phyloP scores from a whole-genome alignment of 345 rosid species.

The Rhodomyrtus tomentosa region DNA sequence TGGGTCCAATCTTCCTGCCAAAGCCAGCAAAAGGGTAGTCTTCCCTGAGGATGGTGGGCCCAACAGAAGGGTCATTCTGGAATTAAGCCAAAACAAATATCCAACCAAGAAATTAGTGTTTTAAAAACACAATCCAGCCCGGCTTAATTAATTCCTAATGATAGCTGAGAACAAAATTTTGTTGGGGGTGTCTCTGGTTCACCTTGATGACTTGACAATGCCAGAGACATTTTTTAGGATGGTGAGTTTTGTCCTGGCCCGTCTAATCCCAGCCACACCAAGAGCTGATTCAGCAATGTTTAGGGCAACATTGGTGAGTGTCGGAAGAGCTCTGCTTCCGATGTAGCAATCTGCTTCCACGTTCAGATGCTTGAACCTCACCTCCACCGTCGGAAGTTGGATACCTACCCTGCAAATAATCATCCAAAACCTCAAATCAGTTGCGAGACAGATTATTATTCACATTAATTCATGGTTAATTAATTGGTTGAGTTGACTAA shows the following conservation, averaged over 20 bases:
- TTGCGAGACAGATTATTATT: neutral
- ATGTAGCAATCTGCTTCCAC: conserved; percentile 63
- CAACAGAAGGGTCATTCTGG: conserved; percentile 61
- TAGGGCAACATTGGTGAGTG: conserved; percentile 52
- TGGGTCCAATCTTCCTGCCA: conserved; percentile 70
- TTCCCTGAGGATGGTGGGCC: conserved; percentile 97
- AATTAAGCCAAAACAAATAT: neutral
- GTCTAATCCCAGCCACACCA: conserved; percentile 34
- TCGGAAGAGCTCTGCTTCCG: conserved; percentile 83
- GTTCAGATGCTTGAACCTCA: conserved; percentile 53
- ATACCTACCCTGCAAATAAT: conserved; percentile 64
- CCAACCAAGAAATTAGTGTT: neutral
- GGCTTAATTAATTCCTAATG: neutral
- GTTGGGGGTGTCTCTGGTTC: neutral
- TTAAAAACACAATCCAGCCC: neutral
- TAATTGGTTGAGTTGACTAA: neutral
- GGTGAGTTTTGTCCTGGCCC: conserved; percentile 58
- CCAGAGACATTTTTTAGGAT: conserved; percentile 80
- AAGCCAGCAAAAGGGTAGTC: conserved; percentile 66
- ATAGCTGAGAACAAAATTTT: neutral
- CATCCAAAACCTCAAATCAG: neutral
- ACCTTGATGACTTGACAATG: conserved; percentile 64
- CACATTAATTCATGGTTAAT: neutral
- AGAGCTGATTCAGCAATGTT: conserved; percentile 58
- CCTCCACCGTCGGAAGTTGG: conserved; percentile 68